These are phyloP conservation scores for Kwoniella mangroviensis DNA, from an alignment of 768 basidiomycete genomes.

Conservation along the genomic window DNA sequence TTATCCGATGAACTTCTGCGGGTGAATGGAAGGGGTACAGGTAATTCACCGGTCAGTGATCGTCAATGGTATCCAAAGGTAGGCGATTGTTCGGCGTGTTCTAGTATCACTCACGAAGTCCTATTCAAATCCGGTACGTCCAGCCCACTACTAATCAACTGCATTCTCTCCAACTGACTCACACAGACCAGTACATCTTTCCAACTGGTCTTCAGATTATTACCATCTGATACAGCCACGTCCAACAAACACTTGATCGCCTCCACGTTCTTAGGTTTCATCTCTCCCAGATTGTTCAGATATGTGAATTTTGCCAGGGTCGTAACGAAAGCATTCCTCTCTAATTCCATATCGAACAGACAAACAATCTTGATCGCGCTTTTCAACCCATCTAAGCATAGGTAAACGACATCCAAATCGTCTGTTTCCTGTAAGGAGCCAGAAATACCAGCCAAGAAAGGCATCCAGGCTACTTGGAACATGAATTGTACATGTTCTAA, in stretches of 20 bases:
- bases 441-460: constrained; percentile 92
- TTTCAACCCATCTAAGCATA: constrained; percentile 94
- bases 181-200: constrained; percentile 95
- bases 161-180: constrained; percentile 98
- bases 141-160: constrained; percentile 87
- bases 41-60: background rate
- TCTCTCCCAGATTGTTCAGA: constrained; percentile 95
- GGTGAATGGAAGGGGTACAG: background rate
- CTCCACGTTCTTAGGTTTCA: constrained; percentile 99
- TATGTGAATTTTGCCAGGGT: constrained; percentile 97
- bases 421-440: constrained; percentile 93
- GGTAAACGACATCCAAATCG: constrained; percentile 85
- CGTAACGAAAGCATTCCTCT: constrained; percentile 98
- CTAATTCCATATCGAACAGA: constrained; percentile 94
- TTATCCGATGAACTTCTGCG: constrained; percentile 17
- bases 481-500: constrained; percentile 96
- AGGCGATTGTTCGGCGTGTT: too few relatives aligned
- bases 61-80: too few relatives aligned
- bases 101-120: constrained; percentile 73
- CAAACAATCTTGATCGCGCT: constrained; percentile 95
- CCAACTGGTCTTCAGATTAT: constrained; percentile 94
- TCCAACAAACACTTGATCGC: constrained; percentile 95
- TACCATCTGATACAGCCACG: constrained; percentile 94
- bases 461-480: constrained; percentile 99
- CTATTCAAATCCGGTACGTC: constrained; percentile 78